phyloP scores from a whole-genome alignment of 805 yeast species.

The Candida caryicola region DNA sequence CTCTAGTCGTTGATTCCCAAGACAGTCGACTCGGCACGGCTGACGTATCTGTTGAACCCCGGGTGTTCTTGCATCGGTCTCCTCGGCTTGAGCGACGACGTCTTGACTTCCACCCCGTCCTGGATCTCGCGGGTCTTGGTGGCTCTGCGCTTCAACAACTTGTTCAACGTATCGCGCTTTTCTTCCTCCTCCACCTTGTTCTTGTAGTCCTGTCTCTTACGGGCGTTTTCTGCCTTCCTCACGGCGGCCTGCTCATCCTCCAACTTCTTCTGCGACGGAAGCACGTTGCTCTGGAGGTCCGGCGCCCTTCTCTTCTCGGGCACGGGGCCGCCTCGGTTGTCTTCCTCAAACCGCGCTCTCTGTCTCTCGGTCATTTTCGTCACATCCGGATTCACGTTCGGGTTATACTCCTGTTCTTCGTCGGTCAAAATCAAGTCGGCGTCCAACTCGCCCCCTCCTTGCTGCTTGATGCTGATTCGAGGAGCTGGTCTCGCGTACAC shows the following conservation, averaged over 20 bases:
- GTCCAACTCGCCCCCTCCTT: slow-evolving; percentile 21
- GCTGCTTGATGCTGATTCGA: neutral
- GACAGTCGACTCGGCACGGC: slow-evolving; percentile 17
- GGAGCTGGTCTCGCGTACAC: slow-evolving; percentile 3
- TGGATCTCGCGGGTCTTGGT: slow-evolving; percentile 54
- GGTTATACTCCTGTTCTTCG: slow-evolving; percentile 44
- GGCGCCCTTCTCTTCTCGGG: slow-evolving; percentile 16
- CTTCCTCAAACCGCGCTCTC: slow-evolving; percentile 43
- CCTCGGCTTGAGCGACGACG: slow-evolving; percentile 29
- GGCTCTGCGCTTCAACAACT: slow-evolving; percentile 80
- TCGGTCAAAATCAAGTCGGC: slow-evolving; percentile 37
- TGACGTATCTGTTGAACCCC: slow-evolving; percentile 43
- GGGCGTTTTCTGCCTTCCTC: slow-evolving; percentile 81
- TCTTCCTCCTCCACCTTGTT: slow-evolving; percentile 87
- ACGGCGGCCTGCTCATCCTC: slow-evolving; percentile 83
- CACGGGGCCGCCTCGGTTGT: slow-evolving; percentile 6
- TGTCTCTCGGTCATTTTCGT: slow-evolving; percentile 57
- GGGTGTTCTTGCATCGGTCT: slow-evolving; percentile 45
- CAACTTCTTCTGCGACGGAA: slow-evolving; percentile 49
- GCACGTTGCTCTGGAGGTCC: slow-evolving; percentile 28
- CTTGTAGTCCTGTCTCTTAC: slow-evolving; percentile 81
- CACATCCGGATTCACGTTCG: slow-evolving; percentile 39
- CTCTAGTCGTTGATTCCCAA: slow-evolving; percentile 8
- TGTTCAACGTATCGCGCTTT: slow-evolving; percentile 86
- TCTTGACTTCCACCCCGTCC: slow-evolving; percentile 17